Conservation (phyloP, 495 filamentous ascomycete species). For the Symbiotaphrina buchneri region DNA sequence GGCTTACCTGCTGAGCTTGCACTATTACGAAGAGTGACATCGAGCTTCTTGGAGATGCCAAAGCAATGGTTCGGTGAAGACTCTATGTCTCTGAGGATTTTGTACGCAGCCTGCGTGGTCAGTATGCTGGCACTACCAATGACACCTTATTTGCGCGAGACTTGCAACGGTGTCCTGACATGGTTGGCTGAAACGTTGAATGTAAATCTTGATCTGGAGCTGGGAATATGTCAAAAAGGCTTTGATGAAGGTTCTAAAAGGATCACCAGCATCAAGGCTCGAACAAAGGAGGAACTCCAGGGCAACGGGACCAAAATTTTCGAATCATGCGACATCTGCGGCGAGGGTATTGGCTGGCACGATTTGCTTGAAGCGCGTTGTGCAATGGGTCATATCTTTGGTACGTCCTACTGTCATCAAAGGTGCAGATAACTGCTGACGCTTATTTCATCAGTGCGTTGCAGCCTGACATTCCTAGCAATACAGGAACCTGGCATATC, state of each 20-base stretch:
- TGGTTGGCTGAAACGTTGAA: conserved; percentile 1
- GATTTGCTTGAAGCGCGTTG: conserved; percentile 16
- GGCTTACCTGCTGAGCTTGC: too few species aligned
- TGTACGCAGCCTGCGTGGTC: too few species aligned
- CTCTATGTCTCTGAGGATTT: too few species aligned
- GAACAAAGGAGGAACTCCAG: background rate
- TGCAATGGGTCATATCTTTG: conserved; percentile 23
- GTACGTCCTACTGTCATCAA: conserved; percentile 10
- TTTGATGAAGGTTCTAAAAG: background rate
- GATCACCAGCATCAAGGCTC: conserved; percentile 1
- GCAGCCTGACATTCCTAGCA: conserved; percentile 26
- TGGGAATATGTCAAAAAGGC: background rate
- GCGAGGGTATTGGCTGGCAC: conserved; percentile 16
- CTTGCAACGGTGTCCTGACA: too few species aligned
- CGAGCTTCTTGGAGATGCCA: too few species aligned
- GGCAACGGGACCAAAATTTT: conserved; percentile 8
- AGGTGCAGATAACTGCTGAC: background rate
- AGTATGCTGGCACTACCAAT: too few species aligned
- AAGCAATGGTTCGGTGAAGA: too few species aligned
- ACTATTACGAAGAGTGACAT: too few species aligned
- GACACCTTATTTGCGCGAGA: too few species aligned
- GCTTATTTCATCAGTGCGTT: conserved; percentile 18
- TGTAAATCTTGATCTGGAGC: conserved; percentile 2
- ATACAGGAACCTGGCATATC: conserved; percentile 30
- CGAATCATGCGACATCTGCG: conserved; percentile 26